Base-by-base conservation (phyloP, 1,284 basidiomycete genomes). In the Sporisorium graminicola region DNA sequence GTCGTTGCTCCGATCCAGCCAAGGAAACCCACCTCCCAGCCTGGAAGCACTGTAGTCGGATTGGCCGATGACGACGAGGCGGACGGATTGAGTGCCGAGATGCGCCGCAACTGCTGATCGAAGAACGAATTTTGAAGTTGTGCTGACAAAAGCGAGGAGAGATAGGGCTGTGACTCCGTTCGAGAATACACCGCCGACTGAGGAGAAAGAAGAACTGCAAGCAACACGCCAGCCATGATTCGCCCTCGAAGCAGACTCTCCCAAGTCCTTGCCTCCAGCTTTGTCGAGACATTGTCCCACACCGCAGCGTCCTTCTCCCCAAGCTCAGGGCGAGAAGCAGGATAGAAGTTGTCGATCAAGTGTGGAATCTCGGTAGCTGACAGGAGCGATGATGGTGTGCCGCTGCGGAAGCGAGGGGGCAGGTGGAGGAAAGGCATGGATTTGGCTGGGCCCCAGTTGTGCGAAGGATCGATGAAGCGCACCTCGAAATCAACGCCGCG, bases 381-480 rank as follows among this genome's bases (percentile, higher is more conserved):
- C 2, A 80, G 69, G 4, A 80, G 60, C 7, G 77, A 63, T 3
- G 70, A 52, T 24, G 64, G 40, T 0, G 59, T 18, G n/a, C 46
- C 44, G 50, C 56, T 54, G 26, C 61, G 69, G 35, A 53, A 62
- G 22, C 58, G 58, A 10, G 65, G 65, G 4, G 76, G 74, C 12
- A 78, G 68, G 13, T 77, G 77, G 4, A 80, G 52, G 52, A 82
- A 81, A 1, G 82, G 82, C 61, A 78, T 62, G 5, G 73, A 65
- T 14, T 69, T 63, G 24, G 72, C 80, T 5, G 79, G 79, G 9
- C 77, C 71, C 80, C 80, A 80, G 43, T 76, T 78, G 37, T 72
- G 53, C 16, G 76, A 66, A 13, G 73, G 79, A 18, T 69, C 59
- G 55, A 81, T 59, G 44, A 75, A 74, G 26, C 62, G 63, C 24